Percentiles rank a stretch among this genome's conserved stretches.
Conservation (phyloP, 495 filamentous ascomycete genomes). For the Aspergillus leporis region DNA sequence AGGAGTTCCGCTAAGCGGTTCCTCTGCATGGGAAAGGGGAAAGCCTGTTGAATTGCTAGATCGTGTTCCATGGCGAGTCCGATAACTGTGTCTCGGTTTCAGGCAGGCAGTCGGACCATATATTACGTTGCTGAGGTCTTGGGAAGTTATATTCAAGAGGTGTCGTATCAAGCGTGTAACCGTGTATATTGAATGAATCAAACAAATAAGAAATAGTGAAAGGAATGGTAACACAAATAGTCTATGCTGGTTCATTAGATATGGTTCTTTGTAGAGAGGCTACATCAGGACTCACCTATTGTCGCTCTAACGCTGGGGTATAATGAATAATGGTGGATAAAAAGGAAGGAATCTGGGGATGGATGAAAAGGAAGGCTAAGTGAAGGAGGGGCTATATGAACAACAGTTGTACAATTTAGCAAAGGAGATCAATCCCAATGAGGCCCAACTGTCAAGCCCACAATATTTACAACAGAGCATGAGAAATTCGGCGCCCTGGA, state of each 20-base stretch:
- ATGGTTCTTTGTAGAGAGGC: neutral
- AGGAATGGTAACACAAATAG: neutral
- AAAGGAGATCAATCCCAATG: neutral
- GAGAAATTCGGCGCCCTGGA: slow-evolving; percentile 10
- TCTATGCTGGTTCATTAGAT: neutral
- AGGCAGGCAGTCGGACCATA: neutral
- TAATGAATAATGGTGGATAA: neutral
- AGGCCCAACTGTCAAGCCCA: slow-evolving; percentile 7
- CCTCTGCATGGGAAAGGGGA: slow-evolving; percentile 31
- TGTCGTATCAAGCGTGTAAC: neutral
- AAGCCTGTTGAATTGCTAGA: slow-evolving; percentile 18
- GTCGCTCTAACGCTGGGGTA: slow-evolving; percentile 6
- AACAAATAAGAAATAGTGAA: neutral
- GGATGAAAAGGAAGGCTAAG: slow-evolving; percentile 3
- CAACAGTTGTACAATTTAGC: neutral
- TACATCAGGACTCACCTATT: neutral
- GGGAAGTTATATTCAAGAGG: neutral
- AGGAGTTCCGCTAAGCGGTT: slow-evolving; percentile 35
- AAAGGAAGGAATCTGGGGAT: slow-evolving; percentile 3
- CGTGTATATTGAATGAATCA: neutral
- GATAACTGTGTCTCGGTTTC: neutral
- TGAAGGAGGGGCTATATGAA: slow-evolving; percentile 6
- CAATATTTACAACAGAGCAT: slow-evolving; percentile 8
- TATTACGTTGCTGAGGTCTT: neutral
- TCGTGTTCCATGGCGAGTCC: slow-evolving; percentile 17